Percentiles rank a stretch among this genome's conserved stretches.
Evolutionary conservation across 768 basidiomycete species (phyloP).

Genomic region (Leccinum barrowsii): DNA sequence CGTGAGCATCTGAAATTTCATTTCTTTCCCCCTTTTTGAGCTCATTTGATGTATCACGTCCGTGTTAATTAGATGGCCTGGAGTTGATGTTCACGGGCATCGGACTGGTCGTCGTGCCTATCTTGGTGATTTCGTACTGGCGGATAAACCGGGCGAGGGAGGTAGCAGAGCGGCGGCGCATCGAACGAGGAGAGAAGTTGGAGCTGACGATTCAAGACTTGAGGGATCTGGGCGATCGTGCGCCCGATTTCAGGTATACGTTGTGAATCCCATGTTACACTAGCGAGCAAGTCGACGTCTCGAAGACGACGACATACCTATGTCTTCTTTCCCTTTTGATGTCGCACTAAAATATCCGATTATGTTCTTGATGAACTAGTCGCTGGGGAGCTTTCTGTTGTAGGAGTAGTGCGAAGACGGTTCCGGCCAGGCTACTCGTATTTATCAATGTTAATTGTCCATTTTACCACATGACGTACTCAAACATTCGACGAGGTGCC

Average conservation of each 20-base stretch:
- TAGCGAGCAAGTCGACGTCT: background rate
- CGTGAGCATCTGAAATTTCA: slow-evolving; percentile 37
- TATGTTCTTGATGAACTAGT: background rate
- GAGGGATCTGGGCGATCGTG: slow-evolving; percentile 51
- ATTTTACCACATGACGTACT: background rate
- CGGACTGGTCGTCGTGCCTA: slow-evolving; percentile 50
- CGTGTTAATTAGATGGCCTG: slow-evolving; percentile 42
- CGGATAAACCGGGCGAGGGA: slow-evolving; percentile 58
- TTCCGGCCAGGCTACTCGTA: background rate
- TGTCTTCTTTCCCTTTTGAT: background rate
- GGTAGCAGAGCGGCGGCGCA: slow-evolving; percentile 1
- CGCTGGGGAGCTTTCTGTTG: background rate
- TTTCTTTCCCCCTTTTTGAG: background rate
- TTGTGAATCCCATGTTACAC: slow-evolving; percentile 23
- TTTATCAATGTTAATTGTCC: too few relatives aligned
- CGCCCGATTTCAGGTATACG: slow-evolving; percentile 62
- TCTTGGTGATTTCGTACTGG: slow-evolving; percentile 46
- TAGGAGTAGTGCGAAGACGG: background rate
- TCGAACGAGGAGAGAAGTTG: slow-evolving; percentile 19
- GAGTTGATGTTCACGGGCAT: slow-evolving; percentile 70
- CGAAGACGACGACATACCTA: background rate
- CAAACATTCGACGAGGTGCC: background rate
- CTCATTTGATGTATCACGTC: background rate
- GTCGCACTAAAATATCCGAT: background rate
- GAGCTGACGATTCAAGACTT: slow-evolving; percentile 15